These are phyloP conservation scores for Eimeria brunetti DNA, from an alignment of 169 alveolate genomes.

Conservation along the genomic window DNA sequence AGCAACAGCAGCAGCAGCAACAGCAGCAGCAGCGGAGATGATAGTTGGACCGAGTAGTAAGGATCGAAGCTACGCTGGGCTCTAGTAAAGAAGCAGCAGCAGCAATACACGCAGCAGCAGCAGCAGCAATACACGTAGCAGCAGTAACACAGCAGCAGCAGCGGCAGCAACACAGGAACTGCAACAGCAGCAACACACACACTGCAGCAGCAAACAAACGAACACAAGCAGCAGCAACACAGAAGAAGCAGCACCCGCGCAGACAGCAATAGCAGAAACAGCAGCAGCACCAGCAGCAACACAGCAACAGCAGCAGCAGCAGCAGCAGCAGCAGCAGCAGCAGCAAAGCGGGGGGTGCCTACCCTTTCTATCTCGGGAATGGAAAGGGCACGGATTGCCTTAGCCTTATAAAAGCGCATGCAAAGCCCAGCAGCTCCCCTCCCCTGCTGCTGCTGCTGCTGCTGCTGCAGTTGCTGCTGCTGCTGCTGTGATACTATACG, in stretches of 20 bases:
- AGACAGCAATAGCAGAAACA: not conserved
- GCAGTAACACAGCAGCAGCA: not conserved
- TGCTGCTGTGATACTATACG: not conserved
- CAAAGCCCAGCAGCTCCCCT: not conserved
- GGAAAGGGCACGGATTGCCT: slow-evolving; percentile 20
- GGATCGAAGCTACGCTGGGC: no score
- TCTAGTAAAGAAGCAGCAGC: not conserved
- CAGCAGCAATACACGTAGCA: not conserved
- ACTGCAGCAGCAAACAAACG: not conserved
- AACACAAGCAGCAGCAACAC: not conserved
- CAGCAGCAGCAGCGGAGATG: not conserved
- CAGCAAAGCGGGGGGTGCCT: not conserved
- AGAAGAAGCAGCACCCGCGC: not conserved
- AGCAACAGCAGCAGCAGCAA: not conserved
- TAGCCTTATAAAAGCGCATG: slow-evolving; percentile 47
- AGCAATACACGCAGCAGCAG: not conserved
- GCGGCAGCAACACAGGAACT: not conserved
- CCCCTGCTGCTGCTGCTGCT: slow-evolving; percentile 55
- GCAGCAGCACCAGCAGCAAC: not conserved
- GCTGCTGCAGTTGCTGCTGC: slow-evolving; percentile 20
- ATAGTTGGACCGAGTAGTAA: no score
- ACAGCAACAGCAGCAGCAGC: slow-evolving; percentile 33
- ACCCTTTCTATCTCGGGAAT: slow-evolving; percentile 48
- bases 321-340: slow-evolving; percentile 55
- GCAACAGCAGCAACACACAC: slow-evolving; percentile 11